Base-by-base conservation (phyloP, 2,329 filamentous ascomycete species). In the Alternaria angustiovoidea region DNA sequence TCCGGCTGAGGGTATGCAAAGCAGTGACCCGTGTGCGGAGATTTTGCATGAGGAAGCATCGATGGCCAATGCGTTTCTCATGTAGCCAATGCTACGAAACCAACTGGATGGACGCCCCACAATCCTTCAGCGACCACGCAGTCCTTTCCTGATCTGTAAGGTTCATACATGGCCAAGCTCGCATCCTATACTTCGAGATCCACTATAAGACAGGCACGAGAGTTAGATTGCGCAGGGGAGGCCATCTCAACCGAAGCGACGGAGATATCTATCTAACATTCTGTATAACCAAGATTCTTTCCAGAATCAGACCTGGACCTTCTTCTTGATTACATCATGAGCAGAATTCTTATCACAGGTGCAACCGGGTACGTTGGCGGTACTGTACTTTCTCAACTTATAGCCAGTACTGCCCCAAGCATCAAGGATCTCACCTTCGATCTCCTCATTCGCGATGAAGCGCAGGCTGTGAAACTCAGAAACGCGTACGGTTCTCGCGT, bases 301-400 rank as follows among this genome's bases (percentile, higher is more conserved):
- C 18, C 18, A n/a, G 8, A 32, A 18, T n/a, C 5, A 34, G n/a
- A 20, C 8, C 30, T 32, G 28, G 28, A 48, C 2, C 20, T 11
- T 20, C n/a, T 30, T 20, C 44, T n/a, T 1, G 2, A 32, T 36
- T 18, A 18, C 36, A 46, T 4, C 24, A 68, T 66, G 59, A 65
- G 57, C 51, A 66, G 60, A 26, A 65, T 68, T 6, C 61, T 68
- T 32, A 41, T 66, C 49, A 54, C 57, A 9, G 64, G 66, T 7
- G 64, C 62, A 2, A 68, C 64, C 2, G 66, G 64, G 22, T 64
- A 68, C 49, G 62, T 67, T 7, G 64, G 62, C 16, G 64, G 64
- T 7, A 65, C 66, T n/a, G 47, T 66, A 14, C 65, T 68, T 11
- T 39, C 47, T 2, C 61, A 63, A 42, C 57, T 66, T 41, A 42